Base-by-base conservation (phyloP, 352 stramenopile genomes). In the Phytophthora boehmeriae region DNA sequence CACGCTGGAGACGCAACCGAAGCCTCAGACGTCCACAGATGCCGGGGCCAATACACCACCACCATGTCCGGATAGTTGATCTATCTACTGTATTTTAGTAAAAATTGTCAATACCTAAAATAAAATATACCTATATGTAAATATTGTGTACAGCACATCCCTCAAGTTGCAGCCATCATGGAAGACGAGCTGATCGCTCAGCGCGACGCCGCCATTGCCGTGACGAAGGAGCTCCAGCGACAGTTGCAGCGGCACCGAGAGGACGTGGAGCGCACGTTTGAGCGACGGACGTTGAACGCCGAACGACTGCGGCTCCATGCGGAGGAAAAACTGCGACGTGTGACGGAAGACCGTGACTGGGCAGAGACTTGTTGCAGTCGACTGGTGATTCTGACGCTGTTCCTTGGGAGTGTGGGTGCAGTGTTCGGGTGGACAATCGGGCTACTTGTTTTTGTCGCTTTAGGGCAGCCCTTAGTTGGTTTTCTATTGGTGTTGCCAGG, bases 141-240 rank as follows among this genome's bases (percentile, higher is more conserved):
- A 16, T 44, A n/a, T 8, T 44, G 36, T 44, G 8, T 16, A 20
- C 9, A 11, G 11, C 11, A 36, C 19, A 22, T 13, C 27, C 8
- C 43, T 16, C 6, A 20, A n/a, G 44, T 56, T 44, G 19, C 27
- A 4, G 53, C 54, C 53, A 47, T 77, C 56, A 75, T 92, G 83
- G 83, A 92, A 48, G 80, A 89, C 51, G 83, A 92, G 64, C 66
- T 92, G 20, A 75, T 82, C 25, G 83, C 83, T 35, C 83, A 92
- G 78, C 80, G 83, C 34, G 83, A 92, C 43, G 83, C 83, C 20
- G 83, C 83, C 30, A 87, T 92, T 54, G 83, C 83, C 46, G 83
- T 92, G 49, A 86, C 78, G 17, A 86, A 86, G 56, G 83, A 92
- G 71, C 70, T 92, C 20, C 83, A 90, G 67, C 68, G 75, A 13